Evolutionary conservation across 495 filamentous ascomycete species (phyloP).

Genomic region (Evansstolkia leycettana): DNA sequence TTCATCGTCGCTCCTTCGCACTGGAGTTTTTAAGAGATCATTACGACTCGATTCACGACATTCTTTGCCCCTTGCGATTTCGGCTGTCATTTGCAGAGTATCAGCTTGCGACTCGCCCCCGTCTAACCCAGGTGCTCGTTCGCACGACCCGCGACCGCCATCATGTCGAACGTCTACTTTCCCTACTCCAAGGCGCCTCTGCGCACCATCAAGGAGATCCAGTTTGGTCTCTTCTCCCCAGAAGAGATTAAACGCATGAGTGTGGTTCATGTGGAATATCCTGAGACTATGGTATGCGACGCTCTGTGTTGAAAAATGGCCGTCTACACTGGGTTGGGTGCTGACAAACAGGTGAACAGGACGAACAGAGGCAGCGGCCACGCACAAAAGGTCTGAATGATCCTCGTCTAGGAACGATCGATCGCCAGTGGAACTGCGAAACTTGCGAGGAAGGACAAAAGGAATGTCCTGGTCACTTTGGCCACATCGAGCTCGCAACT

Average conservation of each 20-base stretch:
- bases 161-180: conserved; percentile 89
- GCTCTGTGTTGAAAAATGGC: too few relatives aligned
- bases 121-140: neutral
- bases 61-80: neutral
- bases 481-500: conserved; percentile 89
- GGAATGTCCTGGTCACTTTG: conserved; percentile 94
- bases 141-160: conserved; percentile 21
- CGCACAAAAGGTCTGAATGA: conserved; percentile 87
- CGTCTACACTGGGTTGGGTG: conserved; percentile 1
- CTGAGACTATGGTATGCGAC: conserved; percentile 77
- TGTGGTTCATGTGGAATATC: conserved; percentile 82
- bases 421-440: conserved; percentile 83
- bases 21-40: too few relatives aligned
- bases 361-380: conserved; percentile 78
- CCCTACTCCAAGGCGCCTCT: conserved; percentile 87
- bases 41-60: neutral
- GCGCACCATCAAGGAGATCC: conserved; percentile 93
- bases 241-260: conserved; percentile 98
- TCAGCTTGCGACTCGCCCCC: conserved; percentile 1
- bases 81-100: neutral
- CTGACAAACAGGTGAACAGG: conserved; percentile 36
- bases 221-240: conserved; percentile 91
- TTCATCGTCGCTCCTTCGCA: conserved; percentile 18
- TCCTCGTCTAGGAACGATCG: conserved; percentile 85
- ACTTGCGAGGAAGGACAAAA: conserved; percentile 91